Conservation (phyloP, 2,329 filamentous ascomycete species). For the Talaromyces sp. region DNA sequence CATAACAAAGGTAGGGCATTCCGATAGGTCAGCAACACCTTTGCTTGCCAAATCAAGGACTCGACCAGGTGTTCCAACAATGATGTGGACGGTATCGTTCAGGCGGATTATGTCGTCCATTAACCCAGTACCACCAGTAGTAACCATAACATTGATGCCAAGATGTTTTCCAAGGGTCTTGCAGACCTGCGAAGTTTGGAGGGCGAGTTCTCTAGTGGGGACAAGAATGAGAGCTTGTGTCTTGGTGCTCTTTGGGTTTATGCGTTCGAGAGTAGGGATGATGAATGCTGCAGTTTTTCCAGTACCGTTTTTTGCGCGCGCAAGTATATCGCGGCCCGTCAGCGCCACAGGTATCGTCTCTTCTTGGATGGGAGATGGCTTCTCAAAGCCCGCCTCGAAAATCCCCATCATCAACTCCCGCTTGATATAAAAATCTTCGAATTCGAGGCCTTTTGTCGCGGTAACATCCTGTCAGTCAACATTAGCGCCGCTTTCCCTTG, state of each 20-base stretch:
- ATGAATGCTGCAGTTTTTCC: slow-evolving; percentile 98
- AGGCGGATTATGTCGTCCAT: slow-evolving; percentile 96
- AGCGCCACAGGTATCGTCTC: slow-evolving; percentile 96
- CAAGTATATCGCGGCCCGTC: slow-evolving; percentile 90
- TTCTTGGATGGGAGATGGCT: slow-evolving; percentile 98
- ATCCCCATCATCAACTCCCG: slow-evolving; percentile 97
- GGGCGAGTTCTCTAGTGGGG: slow-evolving; percentile 90
- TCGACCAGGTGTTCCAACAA: slow-evolving; percentile 93
- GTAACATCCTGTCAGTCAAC: slow-evolving; percentile 74
- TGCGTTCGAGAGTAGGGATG: slow-evolving; percentile 89
- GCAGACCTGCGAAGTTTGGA: slow-evolving; percentile 98
- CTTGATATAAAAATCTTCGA: slow-evolving; percentile 95
- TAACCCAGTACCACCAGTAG: slow-evolving; percentile 89
- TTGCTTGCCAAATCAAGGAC: slow-evolving; percentile 96
- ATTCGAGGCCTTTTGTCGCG: slow-evolving; percentile 94
- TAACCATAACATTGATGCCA: slow-evolving; percentile 98
- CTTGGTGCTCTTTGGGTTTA: slow-evolving; percentile 95
- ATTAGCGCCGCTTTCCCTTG: neutral
- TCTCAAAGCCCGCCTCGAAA: slow-evolving; percentile 98
- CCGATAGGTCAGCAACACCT: slow-evolving; percentile 90
- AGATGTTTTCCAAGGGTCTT: slow-evolving; percentile 97
- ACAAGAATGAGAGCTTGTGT: slow-evolving; percentile 96
- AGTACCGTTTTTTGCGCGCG: slow-evolving; percentile 96
- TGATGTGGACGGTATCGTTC: slow-evolving; percentile 91
- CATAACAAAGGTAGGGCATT: slow-evolving; percentile 98